Evolutionary conservation across 2,329 filamentous ascomycete genomes (phyloP).

Genomic region (Didymella keratinophila): DNA sequence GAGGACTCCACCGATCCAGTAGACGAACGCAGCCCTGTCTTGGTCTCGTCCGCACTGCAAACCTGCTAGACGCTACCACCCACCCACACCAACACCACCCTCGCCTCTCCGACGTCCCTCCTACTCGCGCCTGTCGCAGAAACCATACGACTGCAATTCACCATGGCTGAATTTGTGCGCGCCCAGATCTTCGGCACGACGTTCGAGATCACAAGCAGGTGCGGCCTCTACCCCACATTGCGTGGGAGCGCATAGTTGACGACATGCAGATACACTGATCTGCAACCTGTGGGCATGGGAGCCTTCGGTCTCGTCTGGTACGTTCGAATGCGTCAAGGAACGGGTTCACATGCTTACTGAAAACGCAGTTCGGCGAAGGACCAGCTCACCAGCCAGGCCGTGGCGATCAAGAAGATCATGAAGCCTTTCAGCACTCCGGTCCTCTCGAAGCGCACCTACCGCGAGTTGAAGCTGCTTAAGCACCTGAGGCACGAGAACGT

Average conservation of each 20-base stretch:
- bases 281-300: slow-evolving; percentile 98
- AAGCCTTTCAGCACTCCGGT: slow-evolving; percentile 99
- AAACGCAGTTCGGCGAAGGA: slow-evolving; percentile 86
- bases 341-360: slow-evolving; percentile 23
- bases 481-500: slow-evolving; percentile 98
- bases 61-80: slow-evolving; percentile 37
- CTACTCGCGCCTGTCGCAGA: slow-evolving; percentile 35
- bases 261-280: slow-evolving; percentile 82
- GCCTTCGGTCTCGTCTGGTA: slow-evolving; percentile 99
- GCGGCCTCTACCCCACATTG: slow-evolving; percentile 47
- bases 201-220: slow-evolving; percentile 99
- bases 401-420: slow-evolving; percentile 99
- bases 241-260: slow-evolving; percentile 34
- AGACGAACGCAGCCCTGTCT: slow-evolving; percentile 28
- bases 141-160: slow-evolving; percentile 49
- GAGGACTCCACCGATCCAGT: slow-evolving; percentile 32
- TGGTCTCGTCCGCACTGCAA: slow-evolving; percentile 32
- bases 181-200: slow-evolving; percentile 99
- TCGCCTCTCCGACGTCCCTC: slow-evolving; percentile 26
- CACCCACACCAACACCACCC: slow-evolving; percentile 25
- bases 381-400: slow-evolving; percentile 94
- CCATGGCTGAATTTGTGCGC: slow-evolving; percentile 98
- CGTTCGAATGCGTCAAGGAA: slow-evolving; percentile 19
- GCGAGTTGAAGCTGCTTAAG: slow-evolving; percentile 96
- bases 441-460: slow-evolving; percentile 95